Percentiles rank a stretch among this genome's conserved stretches.
Evolutionary conservation across 352 stramenopile species (phyloP).

Genomic region (Thalassiosira hispida): DNA sequence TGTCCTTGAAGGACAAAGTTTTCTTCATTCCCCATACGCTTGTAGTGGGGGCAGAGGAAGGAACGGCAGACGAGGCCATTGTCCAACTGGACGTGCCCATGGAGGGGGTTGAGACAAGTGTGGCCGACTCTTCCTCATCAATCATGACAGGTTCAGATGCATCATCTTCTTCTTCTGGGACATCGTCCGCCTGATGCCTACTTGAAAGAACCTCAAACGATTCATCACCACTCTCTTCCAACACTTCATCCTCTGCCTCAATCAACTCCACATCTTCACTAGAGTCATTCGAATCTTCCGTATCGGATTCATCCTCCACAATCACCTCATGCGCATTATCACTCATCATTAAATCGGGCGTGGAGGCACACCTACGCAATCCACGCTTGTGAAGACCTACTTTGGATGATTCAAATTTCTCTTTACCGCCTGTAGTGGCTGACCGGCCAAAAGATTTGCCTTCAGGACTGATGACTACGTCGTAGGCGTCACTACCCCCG

Average conservation of each 20-base stretch:
- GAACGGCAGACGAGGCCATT: conserved; percentile 17
- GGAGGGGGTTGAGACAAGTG: conserved; percentile 31
- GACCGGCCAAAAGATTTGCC: too few species aligned
- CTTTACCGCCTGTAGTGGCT: background rate
- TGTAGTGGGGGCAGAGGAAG: background rate
- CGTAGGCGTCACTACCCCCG: conserved; percentile 7
- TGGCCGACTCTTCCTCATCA: conserved; percentile 30
- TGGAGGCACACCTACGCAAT: conserved; percentile 50
- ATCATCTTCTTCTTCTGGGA: conserved; percentile 7
- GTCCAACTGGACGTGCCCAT: conserved; percentile 45
- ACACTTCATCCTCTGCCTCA: conserved; percentile 12
- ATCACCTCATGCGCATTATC: conserved; percentile 52
- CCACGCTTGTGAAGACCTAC: conserved; percentile 11
- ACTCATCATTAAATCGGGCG: conserved; percentile 58
- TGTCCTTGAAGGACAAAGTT: conserved; percentile 47
- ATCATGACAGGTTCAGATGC: conserved; percentile 32
- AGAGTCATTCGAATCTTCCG: conserved; percentile 10
- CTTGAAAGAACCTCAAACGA: conserved; percentile 40
- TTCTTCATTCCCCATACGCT: conserved; percentile 44
- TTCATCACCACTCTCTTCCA: conserved; percentile 30
- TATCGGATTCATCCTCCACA: conserved; percentile 48
- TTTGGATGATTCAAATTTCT: background rate
- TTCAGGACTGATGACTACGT: background rate
- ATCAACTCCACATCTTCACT: conserved; percentile 10
- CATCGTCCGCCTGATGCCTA: background rate